phyloP scores from a whole-genome alignment of 106 monocot species.

The Phalaenopsis aphrodite region DNA sequence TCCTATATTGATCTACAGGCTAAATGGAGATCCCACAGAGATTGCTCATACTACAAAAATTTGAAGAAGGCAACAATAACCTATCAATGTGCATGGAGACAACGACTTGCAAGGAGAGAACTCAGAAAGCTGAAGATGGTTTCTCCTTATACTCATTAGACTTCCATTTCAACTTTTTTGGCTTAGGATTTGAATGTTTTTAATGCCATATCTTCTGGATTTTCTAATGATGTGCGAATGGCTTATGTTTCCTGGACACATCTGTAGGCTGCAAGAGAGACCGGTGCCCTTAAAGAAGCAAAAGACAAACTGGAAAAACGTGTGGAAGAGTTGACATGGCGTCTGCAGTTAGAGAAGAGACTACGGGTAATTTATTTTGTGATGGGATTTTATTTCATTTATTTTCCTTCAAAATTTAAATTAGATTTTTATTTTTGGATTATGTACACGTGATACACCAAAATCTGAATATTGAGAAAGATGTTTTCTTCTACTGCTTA shows the following conservation, averaged over 20 bases:
- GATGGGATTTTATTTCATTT: slow-evolving; percentile 2
- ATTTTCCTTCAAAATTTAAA: background rate
- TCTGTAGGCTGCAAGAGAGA: slow-evolving; percentile 78
- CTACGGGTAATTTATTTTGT: slow-evolving; percentile 43
- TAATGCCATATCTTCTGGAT: background rate
- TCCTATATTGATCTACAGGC: slow-evolving; percentile 25
- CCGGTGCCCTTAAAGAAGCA: slow-evolving; percentile 89
- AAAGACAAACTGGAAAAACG: slow-evolving; percentile 92
- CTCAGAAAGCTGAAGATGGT: slow-evolving; percentile 88
- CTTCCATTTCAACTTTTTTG: background rate
- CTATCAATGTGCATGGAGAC: slow-evolving; percentile 91
- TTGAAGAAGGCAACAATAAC: slow-evolving; percentile 52
- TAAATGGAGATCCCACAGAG: slow-evolving; percentile 70
- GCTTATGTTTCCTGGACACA: slow-evolving; percentile 9
- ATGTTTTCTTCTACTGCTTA: background rate
- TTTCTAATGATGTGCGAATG: background rate
- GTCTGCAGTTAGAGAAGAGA: slow-evolving; percentile 68
- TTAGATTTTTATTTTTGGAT: background rate
- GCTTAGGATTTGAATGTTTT: slow-evolving; percentile 5
- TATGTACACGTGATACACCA: background rate
- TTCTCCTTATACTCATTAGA: slow-evolving; percentile 1
- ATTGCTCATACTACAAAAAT: slow-evolving; percentile 48
- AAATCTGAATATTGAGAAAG: background rate
- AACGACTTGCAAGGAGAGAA: slow-evolving; percentile 74
- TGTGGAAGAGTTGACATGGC: slow-evolving; percentile 84